Evolutionary conservation across 495 filamentous ascomycete genomes (phyloP), one percentile per base, ranked within the genome.

Genomic region (Hypoxylon rickii): DNA sequence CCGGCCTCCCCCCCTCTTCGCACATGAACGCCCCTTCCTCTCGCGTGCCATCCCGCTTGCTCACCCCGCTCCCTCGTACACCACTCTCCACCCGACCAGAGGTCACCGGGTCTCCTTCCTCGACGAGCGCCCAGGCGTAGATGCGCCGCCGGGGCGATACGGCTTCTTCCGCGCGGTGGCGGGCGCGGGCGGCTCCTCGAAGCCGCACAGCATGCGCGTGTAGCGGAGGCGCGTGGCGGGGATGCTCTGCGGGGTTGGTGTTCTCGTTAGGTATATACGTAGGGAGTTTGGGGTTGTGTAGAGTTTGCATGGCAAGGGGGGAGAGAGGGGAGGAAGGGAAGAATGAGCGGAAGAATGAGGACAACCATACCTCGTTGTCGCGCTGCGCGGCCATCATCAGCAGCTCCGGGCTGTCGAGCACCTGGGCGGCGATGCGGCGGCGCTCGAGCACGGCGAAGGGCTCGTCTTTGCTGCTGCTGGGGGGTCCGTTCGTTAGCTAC

Each of bases 381-480:
- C 71, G 67, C 45, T 77, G 68, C 11, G 79, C 73, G 20, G 77
- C 73, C 76, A 81, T 81, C 72, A 79, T 79, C 18, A 83, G 64
- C 45, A 79, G 54, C 51, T 83, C 80, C 1, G 79, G 79, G 40
- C 57, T 76, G 40, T 79, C 73, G 0, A 83, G 65, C 19, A 78
- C 72, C 16, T 74, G 60, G 12, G 73, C 64, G 22, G 79, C 79
- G 19, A 70, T 58, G 29, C 72, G 64, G 2, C 75, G 74, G 8
- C 65, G 65, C 49, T 79, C 72, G 12, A 38, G 13, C 2, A 36
- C 19, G 24, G 53, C 55, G 47, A 68, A 77, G 16, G 72, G 45
- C 48, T 70, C 66, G 13, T 59, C 37, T 20, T 59, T 52, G 11
- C 32, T 17, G 8, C 46, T 58, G 31, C 12, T 18, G 19, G n/a